Conservation (phyloP, 176 grass and related monocot genomes). For the Avena insularis region DNA sequence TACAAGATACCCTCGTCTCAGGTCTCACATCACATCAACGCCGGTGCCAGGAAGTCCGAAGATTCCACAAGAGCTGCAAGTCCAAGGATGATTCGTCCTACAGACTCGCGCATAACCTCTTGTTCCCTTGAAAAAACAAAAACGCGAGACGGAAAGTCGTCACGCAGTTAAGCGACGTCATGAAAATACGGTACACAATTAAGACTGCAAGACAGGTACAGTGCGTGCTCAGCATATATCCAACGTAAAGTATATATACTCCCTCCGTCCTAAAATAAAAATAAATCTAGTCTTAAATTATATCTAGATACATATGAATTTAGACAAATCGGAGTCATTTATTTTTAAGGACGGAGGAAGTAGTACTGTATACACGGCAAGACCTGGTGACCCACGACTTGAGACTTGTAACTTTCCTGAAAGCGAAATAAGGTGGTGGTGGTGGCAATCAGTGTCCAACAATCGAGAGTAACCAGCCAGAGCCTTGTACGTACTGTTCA, state of each 20-base stretch:
- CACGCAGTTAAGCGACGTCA: not conserved
- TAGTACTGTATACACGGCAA: too few relatives aligned
- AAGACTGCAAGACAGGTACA: not conserved
- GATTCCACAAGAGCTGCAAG: not conserved
- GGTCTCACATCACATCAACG: too few relatives aligned
- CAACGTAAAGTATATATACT: not conserved
- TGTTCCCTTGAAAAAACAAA: not conserved
- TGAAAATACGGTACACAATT: not conserved
- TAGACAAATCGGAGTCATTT: too few relatives aligned
- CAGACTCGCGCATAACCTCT: not conserved
- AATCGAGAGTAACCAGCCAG: not conserved
- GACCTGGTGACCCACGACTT: not conserved
- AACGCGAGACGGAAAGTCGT: not conserved
- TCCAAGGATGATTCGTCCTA: not conserved
- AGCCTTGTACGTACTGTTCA: not conserved
- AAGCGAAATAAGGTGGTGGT: not conserved
- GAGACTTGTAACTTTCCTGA: slow-evolving; percentile 17
- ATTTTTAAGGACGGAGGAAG: too few relatives aligned
- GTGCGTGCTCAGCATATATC: not conserved
- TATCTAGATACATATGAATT: too few relatives aligned
- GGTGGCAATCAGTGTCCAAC: not conserved
- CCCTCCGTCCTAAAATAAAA: too few relatives aligned
- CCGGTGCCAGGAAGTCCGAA: not conserved
- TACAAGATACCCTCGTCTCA: too few relatives aligned
- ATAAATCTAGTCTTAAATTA: too few relatives aligned